These are phyloP conservation scores for Citrus mangshanensis DNA, from an alignment of 345 rosid genomes.

Conservation along the genomic window DNA sequence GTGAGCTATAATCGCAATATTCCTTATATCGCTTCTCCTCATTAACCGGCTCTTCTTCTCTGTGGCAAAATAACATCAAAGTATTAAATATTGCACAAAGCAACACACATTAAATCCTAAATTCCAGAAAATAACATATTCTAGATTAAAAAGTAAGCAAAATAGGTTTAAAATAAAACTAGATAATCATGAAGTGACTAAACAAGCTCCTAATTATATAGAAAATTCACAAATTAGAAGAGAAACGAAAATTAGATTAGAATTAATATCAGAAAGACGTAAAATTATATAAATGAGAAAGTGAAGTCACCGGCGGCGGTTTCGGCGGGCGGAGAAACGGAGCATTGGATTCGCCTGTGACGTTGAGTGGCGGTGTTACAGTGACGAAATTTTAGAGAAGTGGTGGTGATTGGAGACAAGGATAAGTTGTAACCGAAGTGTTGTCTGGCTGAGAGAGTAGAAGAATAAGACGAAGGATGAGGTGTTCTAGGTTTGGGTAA, in stretches of 20 bases:
- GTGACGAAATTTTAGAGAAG: conserved; percentile 42
- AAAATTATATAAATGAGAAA: background rate
- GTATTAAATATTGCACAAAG: conserved; percentile 4
- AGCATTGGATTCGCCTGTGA: conserved; percentile 51
- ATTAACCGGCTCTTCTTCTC: conserved; percentile 72
- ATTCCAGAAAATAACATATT: background rate
- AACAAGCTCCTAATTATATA: background rate
- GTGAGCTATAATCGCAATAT: conserved; percentile 94
- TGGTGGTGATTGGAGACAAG: conserved; percentile 25
- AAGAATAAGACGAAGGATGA: conserved; percentile 9
- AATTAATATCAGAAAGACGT: background rate
- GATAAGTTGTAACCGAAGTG: conserved; percentile 45
- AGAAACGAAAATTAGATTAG: background rate
- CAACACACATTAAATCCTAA: background rate
- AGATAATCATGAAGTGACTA: background rate
- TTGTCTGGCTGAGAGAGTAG: conserved; percentile 35
- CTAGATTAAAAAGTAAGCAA: background rate
- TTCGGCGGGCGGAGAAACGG: conserved; percentile 60
- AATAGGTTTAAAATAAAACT: background rate
- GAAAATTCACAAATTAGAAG: background rate
- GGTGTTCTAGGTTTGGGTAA: conserved; percentile 25
- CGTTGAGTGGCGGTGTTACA: conserved; percentile 7
- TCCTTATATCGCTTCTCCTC: conserved; percentile 81
- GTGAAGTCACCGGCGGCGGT: conserved; percentile 46
- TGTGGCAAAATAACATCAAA: conserved; percentile 23